These are phyloP conservation scores for Microstroma glucosiphilum DNA, from an alignment of 1,284 basidiomycete species.

Conservation along the genomic window DNA sequence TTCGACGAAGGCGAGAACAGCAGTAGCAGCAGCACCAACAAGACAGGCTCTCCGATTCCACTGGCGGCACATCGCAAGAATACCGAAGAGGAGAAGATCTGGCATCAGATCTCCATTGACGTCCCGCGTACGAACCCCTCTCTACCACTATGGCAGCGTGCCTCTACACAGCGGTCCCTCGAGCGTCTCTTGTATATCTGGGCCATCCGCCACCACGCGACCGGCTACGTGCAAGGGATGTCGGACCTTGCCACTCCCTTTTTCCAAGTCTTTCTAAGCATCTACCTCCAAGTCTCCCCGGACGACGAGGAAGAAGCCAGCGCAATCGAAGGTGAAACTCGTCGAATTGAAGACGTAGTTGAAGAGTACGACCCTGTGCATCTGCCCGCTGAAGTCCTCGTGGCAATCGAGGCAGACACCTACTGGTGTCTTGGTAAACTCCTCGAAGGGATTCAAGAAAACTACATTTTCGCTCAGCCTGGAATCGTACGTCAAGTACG, in stretches of 20 bases:
- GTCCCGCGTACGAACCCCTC: slow-evolving; percentile 49
- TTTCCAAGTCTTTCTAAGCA: slow-evolving; percentile 47
- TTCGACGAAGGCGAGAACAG: slow-evolving; percentile 57
- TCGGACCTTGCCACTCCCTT: slow-evolving; percentile 51
- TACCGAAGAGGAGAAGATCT: slow-evolving; percentile 41
- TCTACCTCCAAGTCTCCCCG: slow-evolving; percentile 26
- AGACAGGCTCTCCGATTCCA: neutral
- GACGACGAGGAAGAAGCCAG: too few relatives aligned
- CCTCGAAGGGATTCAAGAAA: slow-evolving; percentile 49
- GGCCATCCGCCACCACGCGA: slow-evolving; percentile 49
- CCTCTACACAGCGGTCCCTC: slow-evolving; percentile 44
- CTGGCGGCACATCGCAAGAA: slow-evolving; percentile 2
- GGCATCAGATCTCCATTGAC: slow-evolving; percentile 50
- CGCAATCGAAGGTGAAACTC: too few relatives aligned
- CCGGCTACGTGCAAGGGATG: slow-evolving; percentile 50
- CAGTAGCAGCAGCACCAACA: neutral
- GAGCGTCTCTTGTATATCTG: slow-evolving; percentile 50
- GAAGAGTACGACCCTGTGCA: slow-evolving; percentile 42
- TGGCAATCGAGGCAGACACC: slow-evolving; percentile 48
- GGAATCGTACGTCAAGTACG: slow-evolving; percentile 48
- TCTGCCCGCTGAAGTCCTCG: slow-evolving; percentile 33
- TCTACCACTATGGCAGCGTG: slow-evolving; percentile 45
- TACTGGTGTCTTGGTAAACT: slow-evolving; percentile 49
- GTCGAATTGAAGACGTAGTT: neutral
- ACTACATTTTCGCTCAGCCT: slow-evolving; percentile 49